Conservation (phyloP, 805 yeast genomes). For the Schizosaccharomyces japonicus region DNA sequence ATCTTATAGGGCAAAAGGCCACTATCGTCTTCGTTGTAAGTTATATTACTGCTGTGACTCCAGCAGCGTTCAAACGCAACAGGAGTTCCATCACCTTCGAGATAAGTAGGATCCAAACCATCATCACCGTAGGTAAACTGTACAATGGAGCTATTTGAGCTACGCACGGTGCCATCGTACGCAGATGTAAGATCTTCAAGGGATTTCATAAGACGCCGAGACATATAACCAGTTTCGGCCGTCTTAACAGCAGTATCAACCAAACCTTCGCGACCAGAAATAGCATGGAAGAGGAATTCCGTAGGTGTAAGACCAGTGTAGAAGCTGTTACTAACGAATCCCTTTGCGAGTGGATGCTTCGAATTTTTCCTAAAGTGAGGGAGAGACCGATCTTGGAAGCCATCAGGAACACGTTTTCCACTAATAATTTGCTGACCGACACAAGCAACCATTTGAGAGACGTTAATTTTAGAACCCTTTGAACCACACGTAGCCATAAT, state of each 20-base stretch:
- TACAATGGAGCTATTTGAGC: conserved; percentile 85
- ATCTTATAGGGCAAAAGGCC: conserved; percentile 54
- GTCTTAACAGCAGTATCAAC: conserved; percentile 98
- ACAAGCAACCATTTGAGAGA: conserved; percentile 98
- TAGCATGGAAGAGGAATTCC: conserved; percentile 92
- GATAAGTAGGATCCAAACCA: conserved; percentile 90
- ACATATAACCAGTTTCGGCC: conserved; percentile 97
- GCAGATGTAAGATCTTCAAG: conserved; percentile 83
- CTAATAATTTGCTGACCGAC: conserved; percentile 97
- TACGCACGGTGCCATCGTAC: conserved; percentile 84
- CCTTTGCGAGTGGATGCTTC: conserved; percentile 91
- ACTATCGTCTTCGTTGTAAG: conserved; percentile 31
- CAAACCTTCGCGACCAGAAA: conserved; percentile 97
- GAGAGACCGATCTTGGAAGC: conserved; percentile 94
- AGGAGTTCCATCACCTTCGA: conserved; percentile 97
- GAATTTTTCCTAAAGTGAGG: conserved; percentile 94
- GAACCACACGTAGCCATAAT: conserved; percentile 99
- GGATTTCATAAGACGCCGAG: conserved; percentile 92
- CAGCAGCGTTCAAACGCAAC: conserved; percentile 84
- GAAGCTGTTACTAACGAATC: conserved; percentile 90
- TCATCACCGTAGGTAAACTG: conserved; percentile 98
- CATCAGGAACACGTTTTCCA: conserved; percentile 98
- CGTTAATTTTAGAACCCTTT: conserved; percentile 91
- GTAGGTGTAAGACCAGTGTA: conserved; percentile 87
- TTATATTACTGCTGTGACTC: conserved; percentile 48